Conservation (phyloP, 495 filamentous ascomycete genomes). For the Penicillium roqueforti region DNA sequence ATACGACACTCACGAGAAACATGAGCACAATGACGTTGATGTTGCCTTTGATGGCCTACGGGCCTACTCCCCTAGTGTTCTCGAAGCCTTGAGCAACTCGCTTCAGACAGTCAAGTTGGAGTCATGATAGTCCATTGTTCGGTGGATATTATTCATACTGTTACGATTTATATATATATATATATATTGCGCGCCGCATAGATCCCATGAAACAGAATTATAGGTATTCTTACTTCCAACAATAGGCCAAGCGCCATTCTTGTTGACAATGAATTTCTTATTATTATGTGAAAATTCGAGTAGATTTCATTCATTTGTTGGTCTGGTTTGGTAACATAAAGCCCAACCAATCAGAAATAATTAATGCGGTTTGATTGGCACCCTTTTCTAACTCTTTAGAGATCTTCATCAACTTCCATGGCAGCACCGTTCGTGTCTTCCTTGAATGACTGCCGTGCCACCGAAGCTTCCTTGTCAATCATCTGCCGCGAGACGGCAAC, state of each 20-base stretch:
- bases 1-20: slow-evolving; percentile 15
- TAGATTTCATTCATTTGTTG: slow-evolving; percentile 6
- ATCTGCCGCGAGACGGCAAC: slow-evolving; percentile 94
- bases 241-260: neutral
- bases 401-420: slow-evolving; percentile 60
- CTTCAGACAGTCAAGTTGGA: slow-evolving; percentile 16
- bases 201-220: neutral
- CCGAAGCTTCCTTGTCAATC: slow-evolving; percentile 96
- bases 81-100: slow-evolving; percentile 18
- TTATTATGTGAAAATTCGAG: neutral
- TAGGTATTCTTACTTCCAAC: neutral
- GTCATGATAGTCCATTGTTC: slow-evolving; percentile 4
- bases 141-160: slow-evolving; percentile 8
- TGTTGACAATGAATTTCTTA: neutral
- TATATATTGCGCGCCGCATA: slow-evolving; percentile 19
- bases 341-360: slow-evolving; percentile 7
- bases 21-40: slow-evolving; percentile 4
- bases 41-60: slow-evolving; percentile 18
- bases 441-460: slow-evolving; percentile 52
- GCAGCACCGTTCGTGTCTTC: slow-evolving; percentile 50
- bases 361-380: slow-evolving; percentile 23
- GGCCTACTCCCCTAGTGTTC: slow-evolving; percentile 6
- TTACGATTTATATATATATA: slow-evolving; percentile 15
- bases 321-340: slow-evolving; percentile 1
- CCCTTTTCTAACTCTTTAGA: slow-evolving; percentile 38